Conservation (phyloP, 176 grass and related monocot genomes). For the Typha latifolia region DNA sequence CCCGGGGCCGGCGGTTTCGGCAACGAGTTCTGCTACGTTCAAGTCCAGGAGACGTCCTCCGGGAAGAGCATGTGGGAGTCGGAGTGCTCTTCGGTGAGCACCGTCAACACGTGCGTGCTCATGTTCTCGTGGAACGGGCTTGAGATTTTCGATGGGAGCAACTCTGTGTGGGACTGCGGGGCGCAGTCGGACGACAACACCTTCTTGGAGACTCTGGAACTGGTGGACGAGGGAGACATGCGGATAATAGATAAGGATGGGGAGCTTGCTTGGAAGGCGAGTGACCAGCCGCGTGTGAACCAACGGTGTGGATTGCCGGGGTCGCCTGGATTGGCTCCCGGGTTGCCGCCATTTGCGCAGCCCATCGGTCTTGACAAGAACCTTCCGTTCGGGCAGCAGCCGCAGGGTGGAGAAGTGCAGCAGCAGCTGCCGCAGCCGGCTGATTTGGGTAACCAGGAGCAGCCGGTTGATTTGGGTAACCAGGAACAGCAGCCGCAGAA, state of each 20-base stretch:
- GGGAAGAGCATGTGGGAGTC: constrained; percentile 73
- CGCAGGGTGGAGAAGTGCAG: background rate
- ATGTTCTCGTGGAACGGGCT: constrained; percentile 67
- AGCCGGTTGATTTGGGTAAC: no score
- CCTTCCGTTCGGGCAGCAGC: constrained; percentile 39
- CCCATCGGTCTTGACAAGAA: constrained; percentile 47
- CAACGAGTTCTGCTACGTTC: constrained; percentile 82
- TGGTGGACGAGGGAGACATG: constrained; percentile 88
- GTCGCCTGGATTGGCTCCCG: constrained; percentile 38
- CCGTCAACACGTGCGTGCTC: constrained; percentile 58
- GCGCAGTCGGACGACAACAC: constrained; percentile 41
- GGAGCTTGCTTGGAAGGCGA: constrained; percentile 78
- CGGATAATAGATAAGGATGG: constrained; percentile 73
- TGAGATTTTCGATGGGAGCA: constrained; percentile 76
- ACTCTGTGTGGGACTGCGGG: constrained; percentile 53
- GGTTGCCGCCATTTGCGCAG: constrained; percentile 49
- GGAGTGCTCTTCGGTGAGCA: constrained; percentile 57
- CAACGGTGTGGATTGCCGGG: constrained; percentile 63
- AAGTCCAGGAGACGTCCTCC: constrained; percentile 32
- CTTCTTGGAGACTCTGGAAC: constrained; percentile 58
- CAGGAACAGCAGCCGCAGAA: background rate
- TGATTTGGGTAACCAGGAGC: no score
- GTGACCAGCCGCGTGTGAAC: constrained; percentile 44
- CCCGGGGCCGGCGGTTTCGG: constrained; percentile 59
- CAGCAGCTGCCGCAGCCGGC: constrained; percentile 8